Evolutionary conservation across 2,329 filamentous ascomycete species (phyloP).

Genomic region (Fusarium pseudonygamai): DNA sequence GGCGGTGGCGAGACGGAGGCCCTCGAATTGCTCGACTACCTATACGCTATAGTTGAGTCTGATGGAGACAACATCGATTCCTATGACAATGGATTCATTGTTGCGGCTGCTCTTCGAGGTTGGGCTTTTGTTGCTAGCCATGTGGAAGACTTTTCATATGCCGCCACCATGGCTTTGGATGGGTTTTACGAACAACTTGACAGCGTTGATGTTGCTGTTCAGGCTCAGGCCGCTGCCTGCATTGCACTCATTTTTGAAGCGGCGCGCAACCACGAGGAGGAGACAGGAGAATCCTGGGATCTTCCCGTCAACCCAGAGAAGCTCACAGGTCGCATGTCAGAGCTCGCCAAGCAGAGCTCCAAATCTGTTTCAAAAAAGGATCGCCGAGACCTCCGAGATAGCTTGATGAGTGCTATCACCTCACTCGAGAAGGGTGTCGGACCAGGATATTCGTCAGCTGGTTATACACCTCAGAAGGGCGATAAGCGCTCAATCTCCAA

Average conservation of each 20-base stretch:
- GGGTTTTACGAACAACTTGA: slow-evolving; percentile 88
- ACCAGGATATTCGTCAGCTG: slow-evolving; percentile 62
- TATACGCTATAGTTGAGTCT: slow-evolving; percentile 80
- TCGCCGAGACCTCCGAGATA: slow-evolving; percentile 58
- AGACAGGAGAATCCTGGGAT: slow-evolving; percentile 59
- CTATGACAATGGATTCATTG: slow-evolving; percentile 74
- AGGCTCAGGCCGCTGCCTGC: slow-evolving; percentile 80
- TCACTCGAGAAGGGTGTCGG: slow-evolving; percentile 64
- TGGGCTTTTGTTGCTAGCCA: slow-evolving; percentile 85
- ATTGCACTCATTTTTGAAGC: slow-evolving; percentile 87
- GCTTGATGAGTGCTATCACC: slow-evolving; percentile 62
- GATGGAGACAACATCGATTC: slow-evolving; percentile 80
- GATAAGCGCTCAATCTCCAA: slow-evolving; percentile 53
- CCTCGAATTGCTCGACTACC: slow-evolving; percentile 76
- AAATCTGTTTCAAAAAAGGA: slow-evolving; percentile 61
- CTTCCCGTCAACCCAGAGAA: slow-evolving; percentile 62
- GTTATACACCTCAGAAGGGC: slow-evolving; percentile 52
- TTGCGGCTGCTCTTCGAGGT: slow-evolving; percentile 77
- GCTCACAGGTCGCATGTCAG: slow-evolving; percentile 58
- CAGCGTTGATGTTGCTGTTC: slow-evolving; percentile 75
- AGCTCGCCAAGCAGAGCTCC: slow-evolving; percentile 58
- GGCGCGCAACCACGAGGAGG: slow-evolving; percentile 59
- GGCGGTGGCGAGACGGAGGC: slow-evolving; percentile 75
- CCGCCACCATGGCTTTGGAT: slow-evolving; percentile 78
- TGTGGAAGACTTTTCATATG: slow-evolving; percentile 76